These are phyloP conservation scores for Paracorniculantispora psalliotae DNA, from an alignment of 2,329 filamentous ascomycete species.

Conservation along the genomic window DNA sequence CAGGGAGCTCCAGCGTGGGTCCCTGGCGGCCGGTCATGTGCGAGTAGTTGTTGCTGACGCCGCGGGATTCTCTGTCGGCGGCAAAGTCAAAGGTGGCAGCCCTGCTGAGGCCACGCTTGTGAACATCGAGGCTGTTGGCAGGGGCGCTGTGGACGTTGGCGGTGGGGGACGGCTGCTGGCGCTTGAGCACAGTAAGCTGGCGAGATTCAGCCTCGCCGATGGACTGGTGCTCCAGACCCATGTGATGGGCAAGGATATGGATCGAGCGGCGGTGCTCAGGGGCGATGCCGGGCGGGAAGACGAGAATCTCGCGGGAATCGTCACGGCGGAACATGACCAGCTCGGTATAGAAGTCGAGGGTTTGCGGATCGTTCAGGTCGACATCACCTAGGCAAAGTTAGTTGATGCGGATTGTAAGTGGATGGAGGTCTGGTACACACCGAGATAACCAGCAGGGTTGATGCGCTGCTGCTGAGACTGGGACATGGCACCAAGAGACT, in stretches of 20 bases:
- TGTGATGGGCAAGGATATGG: conserved; percentile 91
- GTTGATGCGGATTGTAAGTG: conserved; percentile 1
- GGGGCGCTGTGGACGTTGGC: conserved; percentile 52
- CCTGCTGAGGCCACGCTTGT: conserved; percentile 80
- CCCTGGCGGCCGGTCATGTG: conserved; percentile 74
- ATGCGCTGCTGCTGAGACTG: conserved; percentile 53
- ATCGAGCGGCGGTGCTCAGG: conserved; percentile 84
- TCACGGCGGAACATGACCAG: conserved; percentile 85
- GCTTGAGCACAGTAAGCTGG: conserved; percentile 84
- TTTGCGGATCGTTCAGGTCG: conserved; percentile 86
- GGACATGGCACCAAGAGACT: conserved; percentile 64
- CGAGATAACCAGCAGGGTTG: conserved; percentile 32
- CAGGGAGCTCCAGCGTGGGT: conserved; percentile 82
- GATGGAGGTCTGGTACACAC: conserved; percentile 30
- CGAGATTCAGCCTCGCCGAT: conserved; percentile 82
- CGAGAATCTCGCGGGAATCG: conserved; percentile 67
- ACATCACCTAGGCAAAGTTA: conserved; percentile 50
- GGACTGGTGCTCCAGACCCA: conserved; percentile 86
- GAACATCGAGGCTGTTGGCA: conserved; percentile 66
- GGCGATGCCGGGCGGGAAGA: conserved; percentile 75
- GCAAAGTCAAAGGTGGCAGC: conserved; percentile 98
- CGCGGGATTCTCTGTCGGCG: conserved; percentile 65
- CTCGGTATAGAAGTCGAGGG: conserved; percentile 84
- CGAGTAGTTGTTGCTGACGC: conserved; percentile 61
- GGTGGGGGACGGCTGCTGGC: conserved; percentile 48